A percentile compares a stretch with the other conserved stretches of the same genome.
These are phyloP conservation scores for Pseudonitzschia multistriata DNA, from an alignment of 108 stramenopile species.

Conservation along the genomic window DNA sequence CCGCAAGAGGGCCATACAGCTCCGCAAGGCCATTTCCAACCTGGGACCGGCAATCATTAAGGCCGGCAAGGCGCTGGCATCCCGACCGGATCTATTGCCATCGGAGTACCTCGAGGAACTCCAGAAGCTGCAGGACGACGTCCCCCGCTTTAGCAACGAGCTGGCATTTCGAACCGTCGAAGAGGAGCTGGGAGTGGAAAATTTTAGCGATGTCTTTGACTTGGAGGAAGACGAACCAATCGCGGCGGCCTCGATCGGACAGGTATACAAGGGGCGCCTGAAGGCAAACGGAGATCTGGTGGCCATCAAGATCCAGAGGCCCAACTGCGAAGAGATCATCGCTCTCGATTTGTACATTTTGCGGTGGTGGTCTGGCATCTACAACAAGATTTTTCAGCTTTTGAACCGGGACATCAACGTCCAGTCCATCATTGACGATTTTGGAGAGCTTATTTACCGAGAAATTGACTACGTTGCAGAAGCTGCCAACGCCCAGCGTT, in stretches of 20 bases:
- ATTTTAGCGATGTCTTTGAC: constrained; percentile 71
- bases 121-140: constrained; percentile 95
- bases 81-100: constrained; percentile 91
- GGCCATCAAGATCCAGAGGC: constrained; percentile 94
- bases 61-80: constrained; percentile 90
- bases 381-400: constrained; percentile 69
- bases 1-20: constrained; percentile 65
- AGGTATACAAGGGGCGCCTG: constrained; percentile 93
- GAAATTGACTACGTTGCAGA: constrained; percentile 97
- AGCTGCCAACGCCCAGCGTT: constrained; percentile 93
- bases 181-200: constrained; percentile 69
- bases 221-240: constrained; percentile 83
- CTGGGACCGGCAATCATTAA: constrained; percentile 96
- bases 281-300: constrained; percentile 84
- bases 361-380: constrained; percentile 90
- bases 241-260: constrained; percentile 78
- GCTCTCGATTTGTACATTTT: constrained; percentile 92
- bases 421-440: constrained; percentile 92
- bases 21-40: constrained; percentile 72
- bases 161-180: constrained; percentile 84
- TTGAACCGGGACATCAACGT: constrained; percentile 88
- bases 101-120: constrained; percentile 92
- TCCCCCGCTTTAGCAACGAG: constrained; percentile 84
- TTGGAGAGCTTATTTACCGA: constrained; percentile 92
- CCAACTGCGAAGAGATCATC: constrained; percentile 91